Evolutionary conservation across 1,139 yeast species (phyloP).

Genomic region (Pneumocystis sp.): DNA sequence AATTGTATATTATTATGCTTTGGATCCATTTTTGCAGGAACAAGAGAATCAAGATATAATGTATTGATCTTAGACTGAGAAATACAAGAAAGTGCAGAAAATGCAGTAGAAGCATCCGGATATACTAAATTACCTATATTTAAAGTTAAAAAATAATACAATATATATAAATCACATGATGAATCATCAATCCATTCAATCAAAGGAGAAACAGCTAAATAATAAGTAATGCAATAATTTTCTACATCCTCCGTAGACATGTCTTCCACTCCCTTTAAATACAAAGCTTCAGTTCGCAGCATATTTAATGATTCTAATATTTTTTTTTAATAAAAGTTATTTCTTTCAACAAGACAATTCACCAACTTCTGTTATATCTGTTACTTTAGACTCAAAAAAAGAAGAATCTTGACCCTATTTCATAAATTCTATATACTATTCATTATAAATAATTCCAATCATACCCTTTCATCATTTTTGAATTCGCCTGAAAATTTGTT

Average conservation of each 20-base stretch:
- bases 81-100: constrained; percentile 2
- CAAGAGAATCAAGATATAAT: constrained; percentile 1
- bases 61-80: constrained; percentile 1
- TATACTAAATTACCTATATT: background rate
- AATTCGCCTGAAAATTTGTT: background rate
- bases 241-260: constrained; percentile 9
- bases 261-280: constrained; percentile 8
- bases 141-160: background rate
- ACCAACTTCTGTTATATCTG: background rate
- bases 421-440: background rate
- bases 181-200: constrained; percentile 11
- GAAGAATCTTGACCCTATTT: background rate
- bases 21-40: constrained; percentile 2
- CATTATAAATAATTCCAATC: background rate
- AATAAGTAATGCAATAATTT: constrained; percentile 1
- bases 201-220: constrained; percentile 1
- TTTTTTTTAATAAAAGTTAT: background rate
- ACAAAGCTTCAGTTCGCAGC: constrained; percentile 7
- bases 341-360: background rate
- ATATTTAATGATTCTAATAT: background rate
- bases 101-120: constrained; percentile 5
- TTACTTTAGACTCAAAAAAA: background rate
- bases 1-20: constrained; percentile 5
- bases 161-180: constrained; percentile 5
- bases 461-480: background rate